These are phyloP conservation scores for Podaxis sp. DNA, from an alignment of 768 basidiomycete genomes.

Conservation along the genomic window DNA sequence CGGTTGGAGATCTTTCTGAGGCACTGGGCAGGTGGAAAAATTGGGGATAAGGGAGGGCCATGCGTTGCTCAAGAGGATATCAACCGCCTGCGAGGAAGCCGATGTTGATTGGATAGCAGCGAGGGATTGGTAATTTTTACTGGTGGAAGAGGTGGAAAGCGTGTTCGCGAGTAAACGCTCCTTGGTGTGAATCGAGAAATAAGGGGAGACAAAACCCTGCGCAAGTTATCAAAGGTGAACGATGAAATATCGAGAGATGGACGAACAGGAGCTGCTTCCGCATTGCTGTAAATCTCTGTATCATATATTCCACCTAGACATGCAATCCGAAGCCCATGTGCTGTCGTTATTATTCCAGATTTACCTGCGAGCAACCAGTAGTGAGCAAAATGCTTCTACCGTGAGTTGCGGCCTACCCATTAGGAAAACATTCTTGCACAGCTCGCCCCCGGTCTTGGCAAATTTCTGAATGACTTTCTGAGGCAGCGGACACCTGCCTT, in stretches of 20 bases:
- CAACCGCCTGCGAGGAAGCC: constrained; percentile 62
- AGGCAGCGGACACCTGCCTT: constrained; percentile 78
- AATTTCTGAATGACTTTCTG: constrained; percentile 71
- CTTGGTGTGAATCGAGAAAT: constrained; percentile 66
- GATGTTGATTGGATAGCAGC: constrained; percentile 64
- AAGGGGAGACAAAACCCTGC: constrained; percentile 76
- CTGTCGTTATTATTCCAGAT: constrained; percentile 76
- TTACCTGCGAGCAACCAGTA: constrained; percentile 51
- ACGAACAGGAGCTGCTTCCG: constrained; percentile 66
- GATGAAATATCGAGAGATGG: constrained; percentile 1
- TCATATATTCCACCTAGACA: constrained; percentile 83
- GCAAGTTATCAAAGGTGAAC: background rate
- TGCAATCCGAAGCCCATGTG: constrained; percentile 79
- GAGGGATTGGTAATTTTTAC: constrained; percentile 58
- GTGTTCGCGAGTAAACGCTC: constrained; percentile 74
- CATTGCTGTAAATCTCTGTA: constrained; percentile 50
- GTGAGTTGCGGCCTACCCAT: constrained; percentile 58
- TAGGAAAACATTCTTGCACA: constrained; percentile 81
- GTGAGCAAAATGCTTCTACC: constrained; percentile 9
- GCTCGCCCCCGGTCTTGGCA: constrained; percentile 70
- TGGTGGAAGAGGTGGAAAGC: constrained; percentile 47
- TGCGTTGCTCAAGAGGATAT: constrained; percentile 79
- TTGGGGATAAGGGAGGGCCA: constrained; percentile 70
- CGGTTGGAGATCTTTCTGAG: constrained; percentile 42
- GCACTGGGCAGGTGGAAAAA: constrained; percentile 54